Conservation (phyloP, 139 green algal genomes). For the Volvox reticuliferus region DNA sequence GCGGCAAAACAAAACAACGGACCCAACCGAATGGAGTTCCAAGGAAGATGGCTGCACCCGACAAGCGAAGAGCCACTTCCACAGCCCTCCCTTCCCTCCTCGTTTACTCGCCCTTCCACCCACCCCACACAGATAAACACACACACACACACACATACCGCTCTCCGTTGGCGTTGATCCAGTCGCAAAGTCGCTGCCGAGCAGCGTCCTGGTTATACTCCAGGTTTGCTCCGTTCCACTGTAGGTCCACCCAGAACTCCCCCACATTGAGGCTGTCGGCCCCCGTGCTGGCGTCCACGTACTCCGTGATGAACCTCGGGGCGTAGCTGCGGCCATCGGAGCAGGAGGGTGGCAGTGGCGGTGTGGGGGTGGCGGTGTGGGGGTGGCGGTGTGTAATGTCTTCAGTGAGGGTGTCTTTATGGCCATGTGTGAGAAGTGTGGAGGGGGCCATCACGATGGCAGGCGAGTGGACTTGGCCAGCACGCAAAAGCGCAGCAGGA, state of each 20-base stretch:
- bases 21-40: too few species aligned
- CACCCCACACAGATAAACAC: not conserved
- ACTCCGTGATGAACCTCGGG: conserved; percentile 50
- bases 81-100: not conserved
- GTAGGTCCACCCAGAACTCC: conserved; percentile 48
- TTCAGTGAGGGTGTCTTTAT: not conserved
- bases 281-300: conserved; percentile 48
- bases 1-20: too few species aligned
- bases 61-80: not conserved
- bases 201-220: not conserved
- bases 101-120: not conserved
- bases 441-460: not conserved
- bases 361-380: not conserved
- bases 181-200: too few species aligned
- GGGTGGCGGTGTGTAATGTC: too few species aligned
- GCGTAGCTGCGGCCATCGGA: conserved; percentile 34
- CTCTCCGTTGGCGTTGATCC: too few species aligned
- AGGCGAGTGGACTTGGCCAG: not conserved
- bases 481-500: too few species aligned
- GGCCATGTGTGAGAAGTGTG: not conserved
- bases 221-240: not conserved
- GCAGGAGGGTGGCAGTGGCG: not conserved
- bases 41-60: too few species aligned
- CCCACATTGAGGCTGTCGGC: conserved; percentile 48
- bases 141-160: not conserved